phyloP scores from a whole-genome alignment of 1,139 yeast genomes.

The Pichia sp. region DNA sequence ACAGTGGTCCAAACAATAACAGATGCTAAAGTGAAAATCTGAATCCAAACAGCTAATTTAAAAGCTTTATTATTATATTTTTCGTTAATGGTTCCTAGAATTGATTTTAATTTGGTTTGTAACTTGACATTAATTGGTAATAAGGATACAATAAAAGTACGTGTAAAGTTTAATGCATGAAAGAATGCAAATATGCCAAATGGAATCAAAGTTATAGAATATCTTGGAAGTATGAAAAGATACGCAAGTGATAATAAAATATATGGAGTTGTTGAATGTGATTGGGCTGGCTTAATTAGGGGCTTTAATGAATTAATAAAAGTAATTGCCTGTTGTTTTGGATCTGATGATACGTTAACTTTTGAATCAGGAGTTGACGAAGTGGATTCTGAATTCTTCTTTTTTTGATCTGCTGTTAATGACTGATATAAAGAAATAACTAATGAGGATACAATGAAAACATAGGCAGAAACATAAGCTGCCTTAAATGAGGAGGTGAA shows the following conservation, averaged over 20 bases:
- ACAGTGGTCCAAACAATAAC: conserved; percentile 7
- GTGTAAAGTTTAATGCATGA: conserved; percentile 64
- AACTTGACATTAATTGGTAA: conserved; percentile 44
- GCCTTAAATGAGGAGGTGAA: conserved; percentile 41
- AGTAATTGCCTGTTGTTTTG: conserved; percentile 50
- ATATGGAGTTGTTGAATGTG: conserved; percentile 60
- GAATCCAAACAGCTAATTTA: conserved; percentile 10
- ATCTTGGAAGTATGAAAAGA: conserved; percentile 48
- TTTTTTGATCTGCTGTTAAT: conserved; percentile 5
- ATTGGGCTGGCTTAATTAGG: conserved; percentile 42
- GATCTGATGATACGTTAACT: conserved; percentile 18
- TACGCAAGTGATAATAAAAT: conserved; percentile 63
- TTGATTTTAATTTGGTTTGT: conserved; percentile 9
- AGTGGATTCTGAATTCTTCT: neutral
- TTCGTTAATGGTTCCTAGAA: conserved; percentile 10
- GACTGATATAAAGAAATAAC: conserved; percentile 67
- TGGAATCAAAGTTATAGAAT: conserved; percentile 54
- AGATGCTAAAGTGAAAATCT: neutral
- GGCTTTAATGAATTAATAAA: conserved; percentile 51
- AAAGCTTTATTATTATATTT: conserved; percentile 9
- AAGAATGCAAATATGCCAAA: conserved; percentile 63
- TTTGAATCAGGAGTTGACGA: neutral
- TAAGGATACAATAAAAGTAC: conserved; percentile 62
- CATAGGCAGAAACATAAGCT: conserved; percentile 56
- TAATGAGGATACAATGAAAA: conserved; percentile 67